Evolutionary conservation across 192 early-diverging fungal species (phyloP).

Genomic region (Dissophora ornata): DNA sequence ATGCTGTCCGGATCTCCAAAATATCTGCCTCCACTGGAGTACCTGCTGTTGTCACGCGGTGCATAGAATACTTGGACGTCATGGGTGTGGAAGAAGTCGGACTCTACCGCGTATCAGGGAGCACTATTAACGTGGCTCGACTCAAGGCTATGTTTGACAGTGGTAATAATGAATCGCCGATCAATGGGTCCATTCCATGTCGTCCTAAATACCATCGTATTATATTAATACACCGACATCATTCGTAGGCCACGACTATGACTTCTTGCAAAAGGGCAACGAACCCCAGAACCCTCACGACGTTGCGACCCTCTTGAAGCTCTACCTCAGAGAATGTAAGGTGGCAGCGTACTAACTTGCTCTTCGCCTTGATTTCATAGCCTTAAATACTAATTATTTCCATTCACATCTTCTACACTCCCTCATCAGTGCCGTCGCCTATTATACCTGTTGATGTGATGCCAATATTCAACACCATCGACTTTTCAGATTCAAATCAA

Average conservation of each 20-base stretch:
- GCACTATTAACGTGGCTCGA: slow-evolving; percentile 39
- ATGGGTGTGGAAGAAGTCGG: slow-evolving; percentile 66
- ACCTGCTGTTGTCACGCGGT: slow-evolving; percentile 41
- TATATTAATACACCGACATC: not conserved
- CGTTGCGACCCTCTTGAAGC: slow-evolving; percentile 64
- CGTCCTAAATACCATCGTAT: too few relatives aligned
- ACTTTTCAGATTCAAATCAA: slow-evolving; percentile 33
- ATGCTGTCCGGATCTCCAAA: slow-evolving; percentile 31
- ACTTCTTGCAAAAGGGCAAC: slow-evolving; percentile 57
- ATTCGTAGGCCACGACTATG: slow-evolving; percentile 54
- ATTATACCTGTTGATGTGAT: slow-evolving; percentile 55
- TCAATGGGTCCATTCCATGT: too few relatives aligned
- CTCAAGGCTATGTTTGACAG: slow-evolving; percentile 49
- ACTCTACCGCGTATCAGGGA: slow-evolving; percentile 56
- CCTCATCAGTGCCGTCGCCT: slow-evolving; percentile 59
- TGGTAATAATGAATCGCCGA: slow-evolving; percentile 51
- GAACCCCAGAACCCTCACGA: slow-evolving; percentile 63
- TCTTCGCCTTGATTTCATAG: not conserved
- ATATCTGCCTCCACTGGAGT: slow-evolving; percentile 36
- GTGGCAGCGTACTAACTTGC: not conserved
- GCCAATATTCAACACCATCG: slow-evolving; percentile 46
- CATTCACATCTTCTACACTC: not conserved
- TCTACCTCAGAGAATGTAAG: slow-evolving; percentile 69
- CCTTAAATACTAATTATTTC: not conserved
- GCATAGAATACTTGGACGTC: slow-evolving; percentile 48